phyloP scores from a whole-genome alignment of 352 stramenopile species.

The Globisporangium nunn region DNA sequence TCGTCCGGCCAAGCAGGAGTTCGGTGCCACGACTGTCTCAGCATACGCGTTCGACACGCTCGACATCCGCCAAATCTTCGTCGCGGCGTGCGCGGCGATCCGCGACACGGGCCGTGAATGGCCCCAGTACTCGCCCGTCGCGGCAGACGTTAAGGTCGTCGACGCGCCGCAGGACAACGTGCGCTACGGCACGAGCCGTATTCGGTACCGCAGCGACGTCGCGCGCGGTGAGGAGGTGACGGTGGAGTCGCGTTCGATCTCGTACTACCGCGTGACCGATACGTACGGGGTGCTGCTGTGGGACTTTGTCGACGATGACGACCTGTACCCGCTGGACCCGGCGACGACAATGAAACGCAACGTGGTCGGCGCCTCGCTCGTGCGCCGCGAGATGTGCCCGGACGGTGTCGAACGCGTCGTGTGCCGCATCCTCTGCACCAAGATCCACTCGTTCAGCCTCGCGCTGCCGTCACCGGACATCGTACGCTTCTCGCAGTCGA shows the following conservation, averaged over 20 bases:
- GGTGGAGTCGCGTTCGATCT: constrained; percentile 24
- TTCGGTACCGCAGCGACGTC: constrained; percentile 23
- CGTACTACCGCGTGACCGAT: constrained; percentile 21
- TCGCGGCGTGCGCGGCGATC: constrained; percentile 31
- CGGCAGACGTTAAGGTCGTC: constrained; percentile 20
- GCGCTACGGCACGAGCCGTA: constrained; percentile 30
- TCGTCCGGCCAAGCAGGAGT: constrained; percentile 16
- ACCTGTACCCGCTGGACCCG: constrained; percentile 18
- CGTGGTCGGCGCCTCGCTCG: constrained; percentile 24
- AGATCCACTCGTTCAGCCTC: constrained; percentile 31
- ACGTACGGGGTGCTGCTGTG: constrained; percentile 23
- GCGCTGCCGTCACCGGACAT: constrained; percentile 10
- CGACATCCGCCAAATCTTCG: constrained; percentile 36
- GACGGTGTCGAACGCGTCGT: constrained; percentile 49
- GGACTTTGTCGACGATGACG: constrained; percentile 31
- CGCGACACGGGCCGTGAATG: constrained; percentile 33
- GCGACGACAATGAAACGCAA: constrained; percentile 23
- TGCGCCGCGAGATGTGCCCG: constrained; percentile 30
- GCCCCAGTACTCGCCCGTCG: constrained; percentile 31
- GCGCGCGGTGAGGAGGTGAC: constrained; percentile 15
- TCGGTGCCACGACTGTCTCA: constrained; percentile 37
- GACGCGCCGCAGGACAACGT: constrained; percentile 35
- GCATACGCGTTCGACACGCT: constrained; percentile 45
- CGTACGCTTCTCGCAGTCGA: constrained; percentile 21
- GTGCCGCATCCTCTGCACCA: constrained; percentile 49